A percentile compares a stretch with the other conserved stretches of the same genome.
Evolutionary conservation across 176 grass and related monocot genomes (phyloP).

Genomic region (Triticum dicoccoides): DNA sequence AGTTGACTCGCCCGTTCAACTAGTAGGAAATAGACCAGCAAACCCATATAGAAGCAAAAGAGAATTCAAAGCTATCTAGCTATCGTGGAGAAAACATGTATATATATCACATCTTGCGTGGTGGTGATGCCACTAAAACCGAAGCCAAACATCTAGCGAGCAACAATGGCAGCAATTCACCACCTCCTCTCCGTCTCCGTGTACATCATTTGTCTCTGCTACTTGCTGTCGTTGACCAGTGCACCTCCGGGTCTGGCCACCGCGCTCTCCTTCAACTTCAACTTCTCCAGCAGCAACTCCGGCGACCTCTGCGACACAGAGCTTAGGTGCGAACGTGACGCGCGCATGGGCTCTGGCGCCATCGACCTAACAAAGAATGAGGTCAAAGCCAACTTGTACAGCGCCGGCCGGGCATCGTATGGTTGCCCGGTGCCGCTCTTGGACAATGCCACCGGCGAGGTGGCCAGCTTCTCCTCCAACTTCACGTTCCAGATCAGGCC

Average conservation of each 20-base stretch:
- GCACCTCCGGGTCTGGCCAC: background rate
- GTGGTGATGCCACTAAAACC: too few relatives aligned
- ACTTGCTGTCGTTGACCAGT: background rate
- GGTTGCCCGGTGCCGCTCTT: conserved; percentile 17
- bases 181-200: background rate
- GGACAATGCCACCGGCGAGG: conserved; percentile 21
- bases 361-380: background rate
- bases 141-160: background rate
- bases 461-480: conserved; percentile 41
- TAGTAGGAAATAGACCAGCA: too few relatives aligned
- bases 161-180: background rate
- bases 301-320: background rate
- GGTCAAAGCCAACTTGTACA: background rate
- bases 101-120: too few relatives aligned
- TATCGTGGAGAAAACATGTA: too few relatives aligned
- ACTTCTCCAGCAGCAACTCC: background rate
- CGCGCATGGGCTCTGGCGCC: background rate
- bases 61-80: too few relatives aligned
- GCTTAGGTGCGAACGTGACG: conserved; percentile 21
- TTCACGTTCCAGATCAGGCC: conserved; percentile 39
- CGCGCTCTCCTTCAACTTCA: conserved; percentile 43
- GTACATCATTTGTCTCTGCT: background rate
- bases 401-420: conserved; percentile 20
- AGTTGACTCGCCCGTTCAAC: too few relatives aligned
- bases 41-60: too few relatives aligned